These are phyloP conservation scores for Penstemon newberryi DNA, from an alignment of 257 asterid genomes.

Conservation along the genomic window DNA sequence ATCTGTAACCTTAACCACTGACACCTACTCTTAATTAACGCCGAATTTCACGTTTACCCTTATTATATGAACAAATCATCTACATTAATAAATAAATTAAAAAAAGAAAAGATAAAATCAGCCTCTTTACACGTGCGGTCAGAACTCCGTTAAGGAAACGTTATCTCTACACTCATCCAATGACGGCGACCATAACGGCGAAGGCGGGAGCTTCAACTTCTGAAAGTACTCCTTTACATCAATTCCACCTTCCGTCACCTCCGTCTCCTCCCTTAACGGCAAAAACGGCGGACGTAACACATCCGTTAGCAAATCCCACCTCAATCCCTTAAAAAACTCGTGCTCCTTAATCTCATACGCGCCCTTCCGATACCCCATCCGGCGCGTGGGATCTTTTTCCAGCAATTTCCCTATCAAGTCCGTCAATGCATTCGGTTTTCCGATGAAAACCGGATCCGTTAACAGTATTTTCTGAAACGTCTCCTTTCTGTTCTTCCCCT, in stretches of 20 bases:
- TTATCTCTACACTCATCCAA: conserved; percentile 38
- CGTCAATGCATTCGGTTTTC: conserved; percentile 50
- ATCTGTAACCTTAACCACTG: conserved; percentile 27
- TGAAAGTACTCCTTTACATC: conserved; percentile 50
- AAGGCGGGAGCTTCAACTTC: conserved; percentile 54
- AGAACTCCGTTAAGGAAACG: conserved; percentile 67
- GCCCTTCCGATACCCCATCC: conserved; percentile 66
- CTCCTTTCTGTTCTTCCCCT: conserved; percentile 65
- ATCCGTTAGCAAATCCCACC: conserved; percentile 75
- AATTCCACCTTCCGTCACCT: conserved; percentile 40
- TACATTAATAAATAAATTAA: background rate
- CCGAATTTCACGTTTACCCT: conserved; percentile 28
- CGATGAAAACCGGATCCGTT: conserved; percentile 49
- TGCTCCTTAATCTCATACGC: conserved; percentile 75
- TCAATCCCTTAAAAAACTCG: conserved; percentile 58
- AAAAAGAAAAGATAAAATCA: conserved; percentile 8
- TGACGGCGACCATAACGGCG: conserved; percentile 76
- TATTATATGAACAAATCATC: conserved; percentile 35
- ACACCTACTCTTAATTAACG: conserved; percentile 36
- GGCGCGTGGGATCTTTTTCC: conserved; percentile 85
- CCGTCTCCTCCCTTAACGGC: conserved; percentile 55
- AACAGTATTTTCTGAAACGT: conserved; percentile 54
- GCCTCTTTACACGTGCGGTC: conserved; percentile 48
- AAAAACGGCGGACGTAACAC: conserved; percentile 73
- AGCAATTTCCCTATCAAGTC: conserved; percentile 57